Base-by-base conservation (phyloP, 164 flowering plant species). In the Sextonia rubra region DNA sequence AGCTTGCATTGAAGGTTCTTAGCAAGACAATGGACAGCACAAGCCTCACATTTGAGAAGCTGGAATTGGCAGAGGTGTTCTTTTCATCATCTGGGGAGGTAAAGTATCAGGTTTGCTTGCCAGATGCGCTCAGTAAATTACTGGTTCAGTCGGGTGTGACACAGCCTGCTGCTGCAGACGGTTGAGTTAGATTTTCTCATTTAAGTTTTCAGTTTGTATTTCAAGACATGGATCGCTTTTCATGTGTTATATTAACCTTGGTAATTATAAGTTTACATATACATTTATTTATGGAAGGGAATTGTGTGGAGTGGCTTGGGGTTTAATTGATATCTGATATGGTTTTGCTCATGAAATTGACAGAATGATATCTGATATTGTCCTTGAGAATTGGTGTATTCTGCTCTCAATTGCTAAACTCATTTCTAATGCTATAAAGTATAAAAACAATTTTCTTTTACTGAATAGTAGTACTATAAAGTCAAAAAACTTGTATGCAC, bases 1-100 rank as follows among this genome's bases (percentile, higher is more conserved):
- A 68, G 69, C 78, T 76, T 29, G 78, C 74, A 32, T 23, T 75
- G 37, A 75, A 75, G 73, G 77, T 75, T 22, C 73, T 75, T 15
- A 75, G 77, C 58, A 69, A 75, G 63, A 75, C 77, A 11, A 75
- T 75, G 73, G 73, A 70, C 47, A 75, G 77, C 73, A 75, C 77
- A 1, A 75, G 77, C 73, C 73, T 75, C 17, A 75, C 73, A 2
- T 75, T 74, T 0, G 73, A 75, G 37, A 75, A 75, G 69, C 73
- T 75, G 24, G 77, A 75, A 44, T 23, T 75, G 9, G 77, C 77
- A 0, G 77, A 74, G 68, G 66, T 74, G 22, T 69, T 69, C 15
- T 49, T 74, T 23, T 15, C 77, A 17, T 72, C 77, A 20, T 27
- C 72, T 47, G 73, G 77, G 18, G 73, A 61, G 72, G 77, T 74